These are phyloP conservation scores for Apophysomyces sp. DNA, from an alignment of 371 early-diverging fungal species.

Conservation along the genomic window DNA sequence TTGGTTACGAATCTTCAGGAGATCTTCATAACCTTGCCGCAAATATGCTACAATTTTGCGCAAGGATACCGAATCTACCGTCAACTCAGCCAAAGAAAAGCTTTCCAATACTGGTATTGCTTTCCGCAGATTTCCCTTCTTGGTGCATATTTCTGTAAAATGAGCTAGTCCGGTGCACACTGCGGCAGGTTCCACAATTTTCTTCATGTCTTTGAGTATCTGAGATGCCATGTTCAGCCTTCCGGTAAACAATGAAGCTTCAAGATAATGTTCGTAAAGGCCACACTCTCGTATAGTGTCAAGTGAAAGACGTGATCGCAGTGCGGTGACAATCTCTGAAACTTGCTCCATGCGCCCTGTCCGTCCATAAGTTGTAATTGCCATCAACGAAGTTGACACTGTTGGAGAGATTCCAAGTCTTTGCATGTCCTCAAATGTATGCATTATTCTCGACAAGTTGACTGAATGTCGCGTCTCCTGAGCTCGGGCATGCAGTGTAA, in stretches of 20 bases:
- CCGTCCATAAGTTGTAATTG: slow-evolving; percentile 29
- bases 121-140: background rate
- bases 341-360: slow-evolving; percentile 10
- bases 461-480: slow-evolving; percentile 14
- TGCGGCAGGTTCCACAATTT: background rate
- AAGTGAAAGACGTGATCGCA: background rate
- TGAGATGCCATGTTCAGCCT: background rate
- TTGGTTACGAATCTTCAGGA: background rate
- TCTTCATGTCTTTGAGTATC: background rate
- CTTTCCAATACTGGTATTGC: background rate
- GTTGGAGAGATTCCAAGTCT: slow-evolving; percentile 7
- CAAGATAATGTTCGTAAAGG: slow-evolving; percentile 19
- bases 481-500: background rate
- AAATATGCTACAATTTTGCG: background rate
- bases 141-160: background rate
- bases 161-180: background rate
- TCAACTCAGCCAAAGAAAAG: background rate
- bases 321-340: slow-evolving; percentile 5
- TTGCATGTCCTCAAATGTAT: slow-evolving; percentile 18
- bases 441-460: slow-evolving; percentile 18
- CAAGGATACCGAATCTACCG: background rate
- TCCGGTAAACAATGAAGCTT: slow-evolving; percentile 18
- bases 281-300: slow-evolving; percentile 5
- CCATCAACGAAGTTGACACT: slow-evolving; percentile 13
- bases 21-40: background rate